Conservation (phyloP, 2,329 filamentous ascomycete species). For the Fusarium continuum region DNA sequence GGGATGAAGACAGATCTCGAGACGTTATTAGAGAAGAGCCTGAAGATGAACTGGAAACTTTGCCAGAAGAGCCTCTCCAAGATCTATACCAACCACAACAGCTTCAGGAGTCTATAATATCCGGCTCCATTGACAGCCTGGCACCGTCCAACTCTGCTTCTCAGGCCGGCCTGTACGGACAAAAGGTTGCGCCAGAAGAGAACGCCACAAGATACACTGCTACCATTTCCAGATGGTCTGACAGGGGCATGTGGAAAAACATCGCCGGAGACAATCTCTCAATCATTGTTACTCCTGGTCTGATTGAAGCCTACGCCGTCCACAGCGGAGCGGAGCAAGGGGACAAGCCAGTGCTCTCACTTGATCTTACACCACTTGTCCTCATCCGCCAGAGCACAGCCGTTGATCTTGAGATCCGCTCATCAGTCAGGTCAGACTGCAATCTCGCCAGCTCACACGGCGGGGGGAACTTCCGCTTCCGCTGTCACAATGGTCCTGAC, state of each 20-base stretch:
- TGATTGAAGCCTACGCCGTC: constrained; percentile 66
- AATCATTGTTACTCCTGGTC: constrained; percentile 65
- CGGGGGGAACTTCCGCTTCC: constrained; percentile 85
- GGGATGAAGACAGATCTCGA: constrained; percentile 60
- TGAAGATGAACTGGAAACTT: constrained; percentile 50
- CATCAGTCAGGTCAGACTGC: constrained; percentile 78
- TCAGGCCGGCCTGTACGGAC: constrained; percentile 70
- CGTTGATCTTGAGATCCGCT: constrained; percentile 92
- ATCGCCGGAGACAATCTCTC: constrained; percentile 62
- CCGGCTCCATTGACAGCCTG: constrained; percentile 67
- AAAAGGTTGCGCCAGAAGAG: constrained; percentile 48
- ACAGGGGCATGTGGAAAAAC: constrained; percentile 69
- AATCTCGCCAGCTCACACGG: constrained; percentile 71
- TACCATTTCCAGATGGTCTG: constrained; percentile 69
- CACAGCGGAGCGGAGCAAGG: constrained; percentile 47
- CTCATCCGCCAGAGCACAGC: constrained; percentile 90
- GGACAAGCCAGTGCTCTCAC: constrained; percentile 66
- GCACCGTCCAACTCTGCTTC: constrained; percentile 85
- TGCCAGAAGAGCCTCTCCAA: constrained; percentile 17
- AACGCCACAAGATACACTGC: constrained; percentile 60
- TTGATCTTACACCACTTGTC: constrained; percentile 91
- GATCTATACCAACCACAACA: constrained; percentile 34
- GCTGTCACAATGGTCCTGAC: constrained; percentile 78
- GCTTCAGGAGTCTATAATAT: constrained; percentile 53
- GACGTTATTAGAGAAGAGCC: constrained; percentile 34